Evolutionary conservation across 306 rosid species (phyloP), one percentile per base, ranked within the genome.

Genomic region (Cicer arietinum): DNA sequence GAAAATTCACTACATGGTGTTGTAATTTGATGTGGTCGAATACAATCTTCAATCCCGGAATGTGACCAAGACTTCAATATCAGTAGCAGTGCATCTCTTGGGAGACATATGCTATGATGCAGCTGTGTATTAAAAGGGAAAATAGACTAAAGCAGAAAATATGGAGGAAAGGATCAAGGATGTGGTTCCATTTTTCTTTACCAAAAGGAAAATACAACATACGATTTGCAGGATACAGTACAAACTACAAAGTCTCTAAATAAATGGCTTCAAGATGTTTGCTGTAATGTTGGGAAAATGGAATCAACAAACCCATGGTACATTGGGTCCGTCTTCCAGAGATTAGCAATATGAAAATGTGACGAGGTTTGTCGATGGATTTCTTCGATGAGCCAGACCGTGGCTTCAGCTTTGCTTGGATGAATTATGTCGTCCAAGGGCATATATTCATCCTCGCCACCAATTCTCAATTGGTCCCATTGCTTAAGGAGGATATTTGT

Each of bases 391-490:
- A 94, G 89, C 99, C 99, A 92, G 81, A 92, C 51, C 69, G 83
- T 81, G 77, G 92, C 90, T 84, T 94, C 98, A 7, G 96, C 99
- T 88, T 94, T 94, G 86, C 80, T 59, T 0, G 99, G 99, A 81
- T 94, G 98, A 59, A 94, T 75, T 12, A 92, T 78, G 67, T 83
- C 48, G 75, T 92, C 99, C 71, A 90, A 75, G 53, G 92, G 93
- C 82, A 43, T 86, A 43, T 76, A 65, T 73, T 94, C 95, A 43
- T 87, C 88, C 63, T 67, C 81, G 14, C 87, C 83, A 78, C 84
- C 90, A 0, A 94, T 81, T 83, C 98, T 90, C 84, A 82, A 22
- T 52, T 86, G 90, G 74, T 94, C 98, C 98, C 98, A 94, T 75
- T 89, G 89, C 85, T 79, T 91, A 45, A 94, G 91, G 80, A 77